These are phyloP conservation scores for Coemansia brasiliensis DNA, from an alignment of 192 early-diverging fungal genomes.

Conservation along the genomic window DNA sequence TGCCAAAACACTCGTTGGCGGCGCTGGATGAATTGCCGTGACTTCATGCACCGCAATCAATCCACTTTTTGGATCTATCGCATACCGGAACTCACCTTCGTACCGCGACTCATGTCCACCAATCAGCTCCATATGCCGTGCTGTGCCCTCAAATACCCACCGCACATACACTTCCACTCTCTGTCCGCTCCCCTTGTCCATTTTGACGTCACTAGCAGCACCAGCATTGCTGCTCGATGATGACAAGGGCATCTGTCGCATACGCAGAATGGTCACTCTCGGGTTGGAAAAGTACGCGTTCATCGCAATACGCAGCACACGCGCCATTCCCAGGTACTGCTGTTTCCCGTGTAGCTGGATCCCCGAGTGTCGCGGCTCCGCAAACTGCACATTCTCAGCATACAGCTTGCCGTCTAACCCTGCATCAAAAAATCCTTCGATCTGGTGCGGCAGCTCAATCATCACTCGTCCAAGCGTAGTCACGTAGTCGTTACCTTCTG, in stretches of 20 bases:
- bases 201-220: background rate
- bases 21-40: constrained; percentile 45
- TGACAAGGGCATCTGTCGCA: constrained; percentile 34
- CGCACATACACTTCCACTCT: constrained; percentile 31
- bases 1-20: constrained; percentile 32
- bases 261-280: constrained; percentile 11
- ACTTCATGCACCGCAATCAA: constrained; percentile 44
- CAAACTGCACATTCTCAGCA: constrained; percentile 19
- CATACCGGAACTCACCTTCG: constrained; percentile 52
- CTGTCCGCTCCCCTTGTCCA: background rate
- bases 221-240: background rate
- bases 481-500: constrained; percentile 16
- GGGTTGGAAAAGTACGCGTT: constrained; percentile 30
- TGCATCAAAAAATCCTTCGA: constrained; percentile 36
- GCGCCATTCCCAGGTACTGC: constrained; percentile 34
- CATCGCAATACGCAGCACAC: constrained; percentile 39
- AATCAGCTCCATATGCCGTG: constrained; percentile 34
- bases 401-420: constrained; percentile 27
- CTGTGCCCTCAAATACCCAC: constrained; percentile 51
- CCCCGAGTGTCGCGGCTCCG: constrained; percentile 39
- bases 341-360: constrained; percentile 19
- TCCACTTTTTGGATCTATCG: constrained; percentile 23
- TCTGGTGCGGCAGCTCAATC: constrained; percentile 40
- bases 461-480: constrained; percentile 40
- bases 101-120: constrained; percentile 31